Percentiles rank a stretch among this genome's conserved stretches.
phyloP scores from a whole-genome alignment of 768 basidiomycete species.

The Pleurotus platypus region DNA sequence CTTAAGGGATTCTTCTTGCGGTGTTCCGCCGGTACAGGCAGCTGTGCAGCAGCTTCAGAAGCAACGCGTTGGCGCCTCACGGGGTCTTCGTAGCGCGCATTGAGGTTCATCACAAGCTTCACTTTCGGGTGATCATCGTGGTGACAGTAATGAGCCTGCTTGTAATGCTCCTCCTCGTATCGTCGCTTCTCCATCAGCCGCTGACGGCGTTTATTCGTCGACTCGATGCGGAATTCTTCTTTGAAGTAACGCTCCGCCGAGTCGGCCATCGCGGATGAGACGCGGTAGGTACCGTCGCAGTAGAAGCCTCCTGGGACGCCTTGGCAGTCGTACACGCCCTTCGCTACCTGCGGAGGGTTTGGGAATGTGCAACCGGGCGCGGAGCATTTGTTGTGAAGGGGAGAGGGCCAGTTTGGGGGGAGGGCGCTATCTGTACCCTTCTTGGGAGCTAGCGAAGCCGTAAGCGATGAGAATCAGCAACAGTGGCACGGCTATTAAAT shows the following conservation, averaged over 20 bases:
- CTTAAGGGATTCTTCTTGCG: too few relatives aligned
- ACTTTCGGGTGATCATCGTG: conserved; percentile 6
- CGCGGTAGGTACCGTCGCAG: conserved; percentile 21
- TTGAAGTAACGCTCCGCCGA: conserved; percentile 5
- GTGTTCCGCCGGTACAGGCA: background rate
- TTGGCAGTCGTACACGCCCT: conserved; percentile 25
- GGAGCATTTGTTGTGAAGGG: conserved; percentile 26
- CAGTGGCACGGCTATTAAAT: background rate
- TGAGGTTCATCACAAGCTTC: conserved; percentile 2
- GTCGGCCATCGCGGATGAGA: conserved; percentile 10
- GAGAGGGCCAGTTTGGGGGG: conserved; percentile 19
- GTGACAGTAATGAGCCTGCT: background rate
- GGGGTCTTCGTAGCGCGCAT: conserved; percentile 1
- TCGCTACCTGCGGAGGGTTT: conserved; percentile 26
- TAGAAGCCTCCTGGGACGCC: conserved; percentile 12
- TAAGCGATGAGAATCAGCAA: background rate
- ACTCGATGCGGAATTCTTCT: conserved; percentile 4
- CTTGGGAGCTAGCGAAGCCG: conserved; percentile 7
- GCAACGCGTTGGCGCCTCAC: background rate
- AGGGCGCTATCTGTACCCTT: conserved; percentile 10
- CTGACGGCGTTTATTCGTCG: conserved; percentile 1
- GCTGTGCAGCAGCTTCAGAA: background rate
- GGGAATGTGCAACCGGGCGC: conserved; percentile 18
- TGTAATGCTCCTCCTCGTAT: conserved; percentile 5
- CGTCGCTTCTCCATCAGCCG: conserved; percentile 7